These are phyloP conservation scores for Blastomyces gilchristii DNA, from an alignment of 2,329 filamentous ascomycete genomes.

Conservation along the genomic window DNA sequence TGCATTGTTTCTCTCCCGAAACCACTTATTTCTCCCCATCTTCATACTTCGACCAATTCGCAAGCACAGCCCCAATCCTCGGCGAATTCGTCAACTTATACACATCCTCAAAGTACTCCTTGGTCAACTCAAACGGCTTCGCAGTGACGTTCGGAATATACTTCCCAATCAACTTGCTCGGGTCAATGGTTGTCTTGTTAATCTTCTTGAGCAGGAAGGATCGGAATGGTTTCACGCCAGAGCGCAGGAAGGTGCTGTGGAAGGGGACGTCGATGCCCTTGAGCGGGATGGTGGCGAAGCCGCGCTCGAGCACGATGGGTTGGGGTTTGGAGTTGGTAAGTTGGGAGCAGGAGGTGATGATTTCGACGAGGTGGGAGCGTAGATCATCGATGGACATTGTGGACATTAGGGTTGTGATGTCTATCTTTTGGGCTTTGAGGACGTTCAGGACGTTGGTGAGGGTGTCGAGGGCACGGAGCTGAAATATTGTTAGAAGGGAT, in stretches of 20 bases:
- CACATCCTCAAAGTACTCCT: constrained; percentile 99
- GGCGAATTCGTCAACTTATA: constrained; percentile 81
- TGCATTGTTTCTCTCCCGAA: too few relatives aligned
- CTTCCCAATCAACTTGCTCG: constrained; percentile 91
- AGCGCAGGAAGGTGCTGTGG: constrained; percentile 96
- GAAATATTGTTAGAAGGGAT: constrained; percentile 5
- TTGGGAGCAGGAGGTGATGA: constrained; percentile 80
- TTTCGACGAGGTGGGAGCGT: constrained; percentile 78
- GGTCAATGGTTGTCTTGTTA: constrained; percentile 97
- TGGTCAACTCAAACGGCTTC: constrained; percentile 85
- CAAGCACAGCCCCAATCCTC: constrained; percentile 48
- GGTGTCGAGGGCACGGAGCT: constrained; percentile 54
- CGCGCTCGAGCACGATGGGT: constrained; percentile 82
- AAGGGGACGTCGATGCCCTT: constrained; percentile 97
- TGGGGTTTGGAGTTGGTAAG: constrained; percentile 80
- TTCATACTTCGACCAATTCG: constrained; percentile 72
- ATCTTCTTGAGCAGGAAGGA: constrained; percentile 99
- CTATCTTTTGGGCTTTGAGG: constrained; percentile 92
- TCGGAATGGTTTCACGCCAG: constrained; percentile 97
- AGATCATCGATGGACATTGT: constrained; percentile 80
- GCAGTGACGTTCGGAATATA: constrained; percentile 99
- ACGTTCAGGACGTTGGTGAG: constrained; percentile 80
- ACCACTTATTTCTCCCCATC: constrained; percentile 18
- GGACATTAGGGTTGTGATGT: constrained; percentile 86
- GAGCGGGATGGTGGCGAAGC: constrained; percentile 93